These are phyloP conservation scores for Adansonia rubrostipa DNA, from an alignment of 441 rosid genomes.

Conservation along the genomic window DNA sequence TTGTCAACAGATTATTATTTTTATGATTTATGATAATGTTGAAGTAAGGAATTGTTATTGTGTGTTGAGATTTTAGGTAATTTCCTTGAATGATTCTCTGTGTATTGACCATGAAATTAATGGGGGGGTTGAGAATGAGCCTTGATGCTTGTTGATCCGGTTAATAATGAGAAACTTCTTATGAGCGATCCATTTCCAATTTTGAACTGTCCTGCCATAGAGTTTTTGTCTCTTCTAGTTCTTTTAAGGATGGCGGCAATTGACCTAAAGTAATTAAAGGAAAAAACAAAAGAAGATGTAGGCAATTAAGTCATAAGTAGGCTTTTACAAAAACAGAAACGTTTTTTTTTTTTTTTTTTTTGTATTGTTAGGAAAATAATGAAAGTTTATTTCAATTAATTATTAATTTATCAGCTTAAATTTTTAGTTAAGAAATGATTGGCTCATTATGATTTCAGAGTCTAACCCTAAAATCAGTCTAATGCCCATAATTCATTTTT, in stretches of 20 bases:
- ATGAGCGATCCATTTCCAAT: conserved; percentile 11
- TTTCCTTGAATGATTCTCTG: background rate
- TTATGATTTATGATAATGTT: background rate
- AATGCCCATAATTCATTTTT: background rate
- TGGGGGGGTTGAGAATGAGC: background rate
- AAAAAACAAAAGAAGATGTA: background rate
- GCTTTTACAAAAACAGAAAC: background rate
- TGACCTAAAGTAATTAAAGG: background rate
- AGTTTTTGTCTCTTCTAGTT: background rate
- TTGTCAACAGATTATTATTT: background rate
- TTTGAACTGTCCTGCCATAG: background rate
- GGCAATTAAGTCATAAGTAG: background rate
- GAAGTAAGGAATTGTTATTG: background rate
- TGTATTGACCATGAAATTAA: background rate
- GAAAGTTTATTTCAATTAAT: background rate
- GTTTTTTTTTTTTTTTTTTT: background rate
- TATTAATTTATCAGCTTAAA: background rate
- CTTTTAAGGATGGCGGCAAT: background rate
- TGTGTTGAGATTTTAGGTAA: background rate
- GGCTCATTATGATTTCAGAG: background rate
- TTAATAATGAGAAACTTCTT: conserved; percentile 11
- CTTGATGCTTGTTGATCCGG: conserved; percentile 13
- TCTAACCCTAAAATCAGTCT: background rate
- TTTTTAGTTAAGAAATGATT: background rate
- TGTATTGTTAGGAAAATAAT: background rate